Evolutionary conservation across 768 basidiomycete genomes (phyloP).

Genomic region (Sporobolomyces pararoseus): DNA sequence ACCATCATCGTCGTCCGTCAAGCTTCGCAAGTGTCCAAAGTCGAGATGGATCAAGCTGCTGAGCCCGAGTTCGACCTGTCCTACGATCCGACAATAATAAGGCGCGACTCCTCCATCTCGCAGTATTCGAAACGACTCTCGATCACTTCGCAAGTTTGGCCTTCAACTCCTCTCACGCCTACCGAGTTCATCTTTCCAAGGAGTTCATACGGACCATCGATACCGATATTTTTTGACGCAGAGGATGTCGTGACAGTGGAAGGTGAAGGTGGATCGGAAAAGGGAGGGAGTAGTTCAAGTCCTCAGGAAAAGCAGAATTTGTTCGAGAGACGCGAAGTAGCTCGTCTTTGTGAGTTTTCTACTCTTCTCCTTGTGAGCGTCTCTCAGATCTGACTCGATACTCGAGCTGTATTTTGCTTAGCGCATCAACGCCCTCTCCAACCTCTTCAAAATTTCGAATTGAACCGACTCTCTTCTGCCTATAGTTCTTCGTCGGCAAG

Average conservation of each 20-base stretch:
- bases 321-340: not conserved
- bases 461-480: not conserved
- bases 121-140: slow-evolving; percentile 9
- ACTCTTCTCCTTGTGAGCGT: not conserved
- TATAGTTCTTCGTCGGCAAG: slow-evolving; percentile 4
- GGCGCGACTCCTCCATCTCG: not conserved
- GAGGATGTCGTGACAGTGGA: not conserved
- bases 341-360: not conserved
- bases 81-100: not conserved
- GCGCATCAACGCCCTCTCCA: not conserved
- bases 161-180: slow-evolving; percentile 3
- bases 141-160: slow-evolving; percentile 5
- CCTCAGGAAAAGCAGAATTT: not conserved
- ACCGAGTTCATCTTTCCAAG: not conserved
- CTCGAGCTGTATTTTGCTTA: not conserved
- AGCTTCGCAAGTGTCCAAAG: not conserved
- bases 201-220: slow-evolving; percentile 12
- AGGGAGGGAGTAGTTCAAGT: not conserved
- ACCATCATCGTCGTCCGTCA: no score
- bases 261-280: not conserved
- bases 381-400: no score
- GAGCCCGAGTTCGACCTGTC: not conserved
- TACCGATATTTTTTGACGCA: slow-evolving; percentile 21
- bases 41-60: not conserved
- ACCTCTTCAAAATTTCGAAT: not conserved